A percentile compares a stretch with the other conserved stretches of the same genome.
Conservation (phyloP, 805 yeast species). For the Pichia ethanolica region DNA sequence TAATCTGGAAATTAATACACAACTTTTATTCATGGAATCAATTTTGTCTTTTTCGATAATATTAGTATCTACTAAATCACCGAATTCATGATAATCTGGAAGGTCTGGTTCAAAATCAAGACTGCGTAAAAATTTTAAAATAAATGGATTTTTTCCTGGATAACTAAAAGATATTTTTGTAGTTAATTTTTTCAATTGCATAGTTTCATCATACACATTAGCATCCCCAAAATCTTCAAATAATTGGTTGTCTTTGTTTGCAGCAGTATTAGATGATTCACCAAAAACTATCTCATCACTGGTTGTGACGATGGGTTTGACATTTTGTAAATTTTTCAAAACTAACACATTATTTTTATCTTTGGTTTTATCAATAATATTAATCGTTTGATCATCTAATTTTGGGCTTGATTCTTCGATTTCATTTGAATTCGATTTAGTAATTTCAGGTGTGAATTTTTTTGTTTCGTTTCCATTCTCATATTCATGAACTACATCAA, state of each 20-base stretch:
- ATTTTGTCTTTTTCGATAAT: not conserved
- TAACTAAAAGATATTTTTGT: slow-evolving; percentile 44
- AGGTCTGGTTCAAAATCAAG: slow-evolving; percentile 50
- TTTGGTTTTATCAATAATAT: not conserved
- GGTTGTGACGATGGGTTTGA: slow-evolving; percentile 3
- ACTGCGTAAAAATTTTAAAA: slow-evolving; percentile 46
- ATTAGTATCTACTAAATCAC: slow-evolving; percentile 26
- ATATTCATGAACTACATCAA: slow-evolving; percentile 32
- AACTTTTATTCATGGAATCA: not conserved
- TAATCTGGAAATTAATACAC: slow-evolving; percentile 47
- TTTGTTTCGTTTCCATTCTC: slow-evolving; percentile 1
- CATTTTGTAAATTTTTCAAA: slow-evolving; percentile 1
- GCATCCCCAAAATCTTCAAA: slow-evolving; percentile 17
- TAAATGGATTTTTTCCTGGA: slow-evolving; percentile 58
- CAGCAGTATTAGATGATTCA: slow-evolving; percentile 2
- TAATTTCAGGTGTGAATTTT: not conserved
- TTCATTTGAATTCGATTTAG: too few relatives aligned
- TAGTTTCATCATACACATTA: slow-evolving; percentile 21
- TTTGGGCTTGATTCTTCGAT: too few relatives aligned
- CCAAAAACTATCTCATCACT: slow-evolving; percentile 16
- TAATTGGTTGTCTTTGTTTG: slow-evolving; percentile 1
- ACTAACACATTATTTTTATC: not conserved
- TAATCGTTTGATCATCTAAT: too few relatives aligned
- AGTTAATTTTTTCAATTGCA: slow-evolving; percentile 18
- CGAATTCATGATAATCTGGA: slow-evolving; percentile 64